These are phyloP conservation scores for Tuber melanosporum DNA, from an alignment of 495 filamentous ascomycete species.

Conservation along the genomic window DNA sequence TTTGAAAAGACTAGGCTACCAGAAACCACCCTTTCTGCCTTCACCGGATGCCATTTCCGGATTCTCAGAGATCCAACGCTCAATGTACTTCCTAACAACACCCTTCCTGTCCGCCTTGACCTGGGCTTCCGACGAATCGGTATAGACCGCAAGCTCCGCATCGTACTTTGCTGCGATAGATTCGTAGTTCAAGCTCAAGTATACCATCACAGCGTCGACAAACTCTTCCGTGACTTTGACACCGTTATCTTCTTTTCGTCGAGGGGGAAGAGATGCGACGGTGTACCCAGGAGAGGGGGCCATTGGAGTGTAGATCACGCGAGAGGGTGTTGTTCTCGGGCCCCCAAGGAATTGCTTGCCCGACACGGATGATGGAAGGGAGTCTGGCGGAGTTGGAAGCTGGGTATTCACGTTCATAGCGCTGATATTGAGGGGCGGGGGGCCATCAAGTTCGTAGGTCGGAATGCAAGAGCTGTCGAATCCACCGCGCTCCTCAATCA, in stretches of 20 bases:
- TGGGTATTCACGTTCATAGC: conserved; percentile 19
- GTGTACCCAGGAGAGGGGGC: conserved; percentile 40
- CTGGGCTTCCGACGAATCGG: conserved; percentile 23
- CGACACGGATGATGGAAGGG: conserved; percentile 14
- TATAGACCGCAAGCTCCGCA: conserved; percentile 33
- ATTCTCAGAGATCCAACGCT: conserved; percentile 39
- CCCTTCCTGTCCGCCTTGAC: conserved; percentile 32
- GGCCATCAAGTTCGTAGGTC: conserved; percentile 27
- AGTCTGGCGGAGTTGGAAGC: conserved; percentile 38
- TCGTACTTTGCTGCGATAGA: conserved; percentile 39
- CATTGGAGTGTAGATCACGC: conserved; percentile 32
- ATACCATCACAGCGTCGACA: conserved; percentile 34
- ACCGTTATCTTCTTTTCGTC: conserved; percentile 28
- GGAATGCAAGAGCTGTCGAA: conserved; percentile 24
- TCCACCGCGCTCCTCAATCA: conserved; percentile 13
- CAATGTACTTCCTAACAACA: conserved; percentile 37
- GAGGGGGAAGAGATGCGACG: conserved; percentile 40
- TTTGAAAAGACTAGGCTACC: conserved; percentile 18
- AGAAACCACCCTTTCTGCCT: conserved; percentile 38
- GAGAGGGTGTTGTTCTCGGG: conserved; percentile 20
- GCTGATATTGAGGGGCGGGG: conserved; percentile 25
- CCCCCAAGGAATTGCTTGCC: conserved; percentile 25
- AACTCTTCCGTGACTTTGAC: conserved; percentile 38
- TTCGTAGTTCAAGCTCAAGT: conserved; percentile 38
- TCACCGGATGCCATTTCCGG: conserved; percentile 39